phyloP scores from a whole-genome alignment of 331 rosid species.

The Quercus tomentella region DNA sequence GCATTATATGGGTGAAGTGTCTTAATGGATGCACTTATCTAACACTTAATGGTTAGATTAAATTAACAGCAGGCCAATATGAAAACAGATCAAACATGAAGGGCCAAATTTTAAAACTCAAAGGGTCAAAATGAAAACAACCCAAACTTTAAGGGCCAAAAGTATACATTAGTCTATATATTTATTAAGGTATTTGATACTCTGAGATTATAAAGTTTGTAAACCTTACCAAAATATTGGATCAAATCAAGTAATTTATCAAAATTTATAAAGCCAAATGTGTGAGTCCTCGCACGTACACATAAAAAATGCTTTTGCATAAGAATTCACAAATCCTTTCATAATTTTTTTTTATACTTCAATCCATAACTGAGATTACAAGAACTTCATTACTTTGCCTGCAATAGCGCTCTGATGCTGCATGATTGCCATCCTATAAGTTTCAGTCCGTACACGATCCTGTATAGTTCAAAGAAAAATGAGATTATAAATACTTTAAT shows the following conservation, averaged over 20 bases:
- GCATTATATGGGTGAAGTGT: too few relatives aligned
- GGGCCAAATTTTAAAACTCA: too few relatives aligned
- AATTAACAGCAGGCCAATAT: too few relatives aligned
- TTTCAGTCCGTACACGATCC: constrained; percentile 91
- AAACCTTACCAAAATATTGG: not conserved
- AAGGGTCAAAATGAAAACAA: too few relatives aligned
- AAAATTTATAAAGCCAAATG: not conserved
- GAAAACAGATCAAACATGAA: too few relatives aligned
- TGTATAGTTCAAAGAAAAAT: constrained; percentile 18
- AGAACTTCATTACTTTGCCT: constrained; percentile 63
- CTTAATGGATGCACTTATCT: too few relatives aligned
- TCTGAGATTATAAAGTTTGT: not conserved
- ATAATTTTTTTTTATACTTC: not conserved
- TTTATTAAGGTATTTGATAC: not conserved
- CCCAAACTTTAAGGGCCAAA: too few relatives aligned
- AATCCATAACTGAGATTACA: not conserved
- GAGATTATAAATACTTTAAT: not conserved
- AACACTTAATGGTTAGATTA: too few relatives aligned
- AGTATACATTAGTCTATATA: not conserved
- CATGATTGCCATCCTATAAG: constrained; percentile 82
- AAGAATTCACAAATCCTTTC: not conserved
- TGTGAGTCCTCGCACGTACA: constrained; percentile 58
- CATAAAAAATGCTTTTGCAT: not conserved
- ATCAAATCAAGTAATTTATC: not conserved
- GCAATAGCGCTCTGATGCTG: constrained; percentile 74